Conservation (phyloP, 192 early-diverging fungal genomes). For the Dissophora globulifera region DNA sequence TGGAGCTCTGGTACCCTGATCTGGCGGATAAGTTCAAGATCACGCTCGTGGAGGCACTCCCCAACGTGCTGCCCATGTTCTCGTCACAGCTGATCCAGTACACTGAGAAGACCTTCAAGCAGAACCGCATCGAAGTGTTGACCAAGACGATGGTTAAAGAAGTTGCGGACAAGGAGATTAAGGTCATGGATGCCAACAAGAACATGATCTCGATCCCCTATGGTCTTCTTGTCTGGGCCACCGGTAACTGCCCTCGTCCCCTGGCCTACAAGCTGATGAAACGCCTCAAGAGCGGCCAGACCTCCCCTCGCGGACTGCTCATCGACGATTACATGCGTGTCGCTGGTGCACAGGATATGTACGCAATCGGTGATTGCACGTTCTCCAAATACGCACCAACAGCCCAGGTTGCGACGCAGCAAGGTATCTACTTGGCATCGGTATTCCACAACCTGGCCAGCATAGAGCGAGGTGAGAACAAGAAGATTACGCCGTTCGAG, state of each 20-base stretch:
- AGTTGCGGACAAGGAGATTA: constrained; percentile 75
- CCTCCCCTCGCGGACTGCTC: constrained; percentile 70
- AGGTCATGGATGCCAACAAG: constrained; percentile 73
- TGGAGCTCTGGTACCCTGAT: constrained; percentile 81
- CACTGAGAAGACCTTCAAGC: constrained; percentile 81
- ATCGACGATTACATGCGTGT: constrained; percentile 79
- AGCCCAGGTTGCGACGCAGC: constrained; percentile 88
- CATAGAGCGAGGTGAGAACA: constrained; percentile 53
- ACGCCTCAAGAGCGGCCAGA: constrained; percentile 69
- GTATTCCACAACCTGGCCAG: constrained; percentile 73
- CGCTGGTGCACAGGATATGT: constrained; percentile 70
- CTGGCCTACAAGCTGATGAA: constrained; percentile 74
- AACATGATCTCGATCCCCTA: constrained; percentile 73
- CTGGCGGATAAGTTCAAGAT: constrained; percentile 81
- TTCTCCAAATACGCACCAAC: constrained; percentile 86
- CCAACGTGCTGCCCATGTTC: constrained; percentile 83
- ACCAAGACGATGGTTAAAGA: constrained; percentile 87
- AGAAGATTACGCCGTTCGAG: constrained; percentile 73
- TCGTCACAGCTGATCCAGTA: constrained; percentile 82
- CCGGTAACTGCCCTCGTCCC: constrained; percentile 80
- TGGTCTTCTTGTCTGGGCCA: constrained; percentile 88
- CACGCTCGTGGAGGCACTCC: constrained; percentile 81
- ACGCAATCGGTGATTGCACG: constrained; percentile 77
- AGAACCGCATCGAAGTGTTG: constrained; percentile 76
- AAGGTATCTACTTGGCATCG: constrained; percentile 86